phyloP scores from a whole-genome alignment of 306 rosid species.

The Fragaria iinumae region DNA sequence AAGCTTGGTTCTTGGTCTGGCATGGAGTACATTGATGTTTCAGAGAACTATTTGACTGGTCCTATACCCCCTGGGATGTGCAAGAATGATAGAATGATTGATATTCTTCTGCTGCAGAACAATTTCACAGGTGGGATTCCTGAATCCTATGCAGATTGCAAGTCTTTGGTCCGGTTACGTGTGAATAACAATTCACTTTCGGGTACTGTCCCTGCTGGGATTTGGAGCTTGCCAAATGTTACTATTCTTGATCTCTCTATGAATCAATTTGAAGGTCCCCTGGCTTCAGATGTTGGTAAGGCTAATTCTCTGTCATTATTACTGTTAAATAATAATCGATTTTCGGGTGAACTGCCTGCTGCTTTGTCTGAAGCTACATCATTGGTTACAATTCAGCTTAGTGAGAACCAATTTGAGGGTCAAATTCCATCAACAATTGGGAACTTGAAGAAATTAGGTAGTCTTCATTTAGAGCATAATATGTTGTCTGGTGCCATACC shows the following conservation, averaged over 20 bases:
- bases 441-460: slow-evolving; percentile 48
- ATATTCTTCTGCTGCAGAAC: slow-evolving; percentile 54
- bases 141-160: slow-evolving; percentile 54
- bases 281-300: slow-evolving; percentile 55
- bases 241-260: slow-evolving; percentile 46
- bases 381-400: slow-evolving; percentile 46
- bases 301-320: slow-evolving; percentile 67
- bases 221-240: slow-evolving; percentile 73
- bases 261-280: slow-evolving; percentile 74
- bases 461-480: slow-evolving; percentile 50
- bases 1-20: slow-evolving; percentile 60
- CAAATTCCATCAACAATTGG: slow-evolving; percentile 63
- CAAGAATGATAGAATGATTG: slow-evolving; percentile 43
- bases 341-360: slow-evolving; percentile 67
- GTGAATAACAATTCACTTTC: slow-evolving; percentile 65
- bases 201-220: slow-evolving; percentile 71
- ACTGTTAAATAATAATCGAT: slow-evolving; percentile 44
- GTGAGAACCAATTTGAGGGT: slow-evolving; percentile 59
- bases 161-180: slow-evolving; percentile 51
- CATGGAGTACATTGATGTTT: slow-evolving; percentile 59
- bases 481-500: slow-evolving; percentile 66
- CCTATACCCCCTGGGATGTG: slow-evolving; percentile 79
- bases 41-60: slow-evolving; percentile 73
- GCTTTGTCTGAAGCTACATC: slow-evolving; percentile 57
- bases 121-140: slow-evolving; percentile 73